Conservation (phyloP, 1,284 basidiomycete genomes). For the Irpex sp. region DNA sequence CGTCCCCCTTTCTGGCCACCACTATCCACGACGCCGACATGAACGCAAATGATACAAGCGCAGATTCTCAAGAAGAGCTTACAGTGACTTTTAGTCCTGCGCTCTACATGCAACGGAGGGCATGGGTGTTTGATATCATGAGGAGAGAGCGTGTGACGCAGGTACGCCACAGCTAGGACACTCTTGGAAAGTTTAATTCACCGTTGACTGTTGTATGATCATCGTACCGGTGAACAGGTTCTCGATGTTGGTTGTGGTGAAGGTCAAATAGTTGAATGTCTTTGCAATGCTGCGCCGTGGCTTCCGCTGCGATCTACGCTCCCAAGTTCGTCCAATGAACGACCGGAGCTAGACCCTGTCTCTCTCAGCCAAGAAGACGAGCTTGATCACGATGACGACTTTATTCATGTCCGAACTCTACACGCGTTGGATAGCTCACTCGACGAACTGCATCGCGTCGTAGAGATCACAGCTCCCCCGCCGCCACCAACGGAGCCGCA, state of each 20-base stretch:
- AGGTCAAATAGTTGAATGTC: slow-evolving; percentile 65
- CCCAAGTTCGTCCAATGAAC: slow-evolving; percentile 28
- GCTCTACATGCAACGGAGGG: slow-evolving; percentile 63
- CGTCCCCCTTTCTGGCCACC: neutral
- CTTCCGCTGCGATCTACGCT: slow-evolving; percentile 29
- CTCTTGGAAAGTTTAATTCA: too few species aligned
- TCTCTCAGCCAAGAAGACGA: neutral
- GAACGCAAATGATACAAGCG: neutral
- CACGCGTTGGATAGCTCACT: slow-evolving; percentile 66
- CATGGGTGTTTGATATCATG: slow-evolving; percentile 67
- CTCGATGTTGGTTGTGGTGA: slow-evolving; percentile 81
- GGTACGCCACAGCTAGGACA: slow-evolving; percentile 30
- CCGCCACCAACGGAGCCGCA: slow-evolving; percentile 14
- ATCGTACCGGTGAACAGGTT: slow-evolving; percentile 40
- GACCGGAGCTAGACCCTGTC: neutral
- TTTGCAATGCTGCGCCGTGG: slow-evolving; percentile 73
- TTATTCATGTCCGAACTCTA: slow-evolving; percentile 52
- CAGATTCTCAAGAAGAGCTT: slow-evolving; percentile 29
- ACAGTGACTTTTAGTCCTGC: slow-evolving; percentile 74
- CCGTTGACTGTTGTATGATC: neutral
- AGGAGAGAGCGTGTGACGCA: slow-evolving; percentile 54
- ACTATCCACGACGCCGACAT: neutral
- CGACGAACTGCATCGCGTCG: slow-evolving; percentile 49
- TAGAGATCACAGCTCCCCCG: slow-evolving; percentile 37
- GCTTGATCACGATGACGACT: slow-evolving; percentile 41